Base-by-base conservation (phyloP, 192 early-diverging fungal species). In the Backusella tuberculispora region DNA sequence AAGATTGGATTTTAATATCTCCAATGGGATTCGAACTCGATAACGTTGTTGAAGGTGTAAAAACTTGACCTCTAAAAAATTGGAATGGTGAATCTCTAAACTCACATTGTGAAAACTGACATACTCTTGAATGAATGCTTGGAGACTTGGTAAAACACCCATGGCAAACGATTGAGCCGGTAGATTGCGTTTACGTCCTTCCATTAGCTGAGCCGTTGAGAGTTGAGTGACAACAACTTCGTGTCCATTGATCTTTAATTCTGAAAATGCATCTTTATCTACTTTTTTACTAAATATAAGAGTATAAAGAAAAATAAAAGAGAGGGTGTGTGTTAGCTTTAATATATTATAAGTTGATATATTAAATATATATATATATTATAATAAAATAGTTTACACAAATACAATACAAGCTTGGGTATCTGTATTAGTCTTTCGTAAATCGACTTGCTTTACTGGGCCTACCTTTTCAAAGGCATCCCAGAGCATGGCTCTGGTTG, bases 401-500 rank as follows among this genome's bases (percentile, higher is more conserved):
- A 60, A 60, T 24, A 60, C 53, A 60, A 60, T 13, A 3, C 21
- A 19, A 24, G 53, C 53, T 10, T 26, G 9, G 9, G 26, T 3
- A 24, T 24, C 21, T 4, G 9, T 24, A 10, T 60, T 24, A 26
- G 21, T 60, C 13, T 19, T 26, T 2, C 53, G 21, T 12, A 60
- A 60, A 9, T 60, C 53, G 9, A 60, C 8, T 60, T 60, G 53
- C 21, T 60, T 60, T 3, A 60, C 9, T 24, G 21, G 53, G 3
- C 53, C 53, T 9, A 60, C 53, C 24, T 60, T 60, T 24, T 19
- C 13, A 26, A 60, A 60, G 21, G 53, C 21, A 19, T 60, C 21
- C 53, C 53, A 60, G 53, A 60, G 53, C 53, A 60, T 60, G 13
- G 21, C 26, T 60, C 53, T 60, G 21, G 53, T 60, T 26, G 53